Evolutionary conservation across 306 rosid genomes (phyloP).

Genomic region (Acacia melanoxylon): DNA sequence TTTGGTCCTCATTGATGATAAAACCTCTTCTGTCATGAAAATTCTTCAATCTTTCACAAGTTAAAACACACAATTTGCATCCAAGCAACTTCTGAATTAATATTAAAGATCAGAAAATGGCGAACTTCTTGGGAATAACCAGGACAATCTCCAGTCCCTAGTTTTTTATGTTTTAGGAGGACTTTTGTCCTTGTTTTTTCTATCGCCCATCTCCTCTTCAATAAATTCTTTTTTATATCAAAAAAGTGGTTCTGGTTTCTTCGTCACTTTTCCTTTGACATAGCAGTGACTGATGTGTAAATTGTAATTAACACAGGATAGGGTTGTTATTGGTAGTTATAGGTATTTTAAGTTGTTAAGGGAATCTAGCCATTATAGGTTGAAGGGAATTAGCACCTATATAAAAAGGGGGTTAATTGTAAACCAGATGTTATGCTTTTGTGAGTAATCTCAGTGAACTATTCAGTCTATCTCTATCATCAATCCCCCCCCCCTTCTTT

Average conservation of each 20-base stretch:
- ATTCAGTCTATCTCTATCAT: too few species aligned
- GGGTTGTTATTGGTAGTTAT: too few species aligned
- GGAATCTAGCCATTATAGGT: too few species aligned
- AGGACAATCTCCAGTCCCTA: background rate
- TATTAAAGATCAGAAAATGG: background rate
- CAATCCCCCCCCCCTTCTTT: too few species aligned
- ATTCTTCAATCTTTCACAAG: background rate
- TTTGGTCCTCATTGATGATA: background rate
- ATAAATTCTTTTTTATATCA: background rate
- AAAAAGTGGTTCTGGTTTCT: background rate
- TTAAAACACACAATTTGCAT: background rate
- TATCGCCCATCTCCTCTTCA: background rate
- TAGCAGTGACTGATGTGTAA: background rate
- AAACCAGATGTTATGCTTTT: too few species aligned
- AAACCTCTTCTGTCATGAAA: background rate
- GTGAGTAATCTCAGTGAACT: too few species aligned
- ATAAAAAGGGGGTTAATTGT: too few species aligned
- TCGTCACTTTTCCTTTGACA: constrained; percentile 5
- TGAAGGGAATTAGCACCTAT: too few species aligned
- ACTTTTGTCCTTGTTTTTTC: background rate
- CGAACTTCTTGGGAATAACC: background rate
- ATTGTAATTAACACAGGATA: too few species aligned
- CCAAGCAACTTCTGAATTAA: constrained; percentile 4
- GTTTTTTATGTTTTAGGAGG: background rate
- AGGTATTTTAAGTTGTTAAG: too few species aligned